A percentile compares a stretch with the other conserved stretches of the same genome.
Evolutionary conservation across 2,329 filamentous ascomycete genomes (phyloP).

Genomic region (Fusarium stilboides): DNA sequence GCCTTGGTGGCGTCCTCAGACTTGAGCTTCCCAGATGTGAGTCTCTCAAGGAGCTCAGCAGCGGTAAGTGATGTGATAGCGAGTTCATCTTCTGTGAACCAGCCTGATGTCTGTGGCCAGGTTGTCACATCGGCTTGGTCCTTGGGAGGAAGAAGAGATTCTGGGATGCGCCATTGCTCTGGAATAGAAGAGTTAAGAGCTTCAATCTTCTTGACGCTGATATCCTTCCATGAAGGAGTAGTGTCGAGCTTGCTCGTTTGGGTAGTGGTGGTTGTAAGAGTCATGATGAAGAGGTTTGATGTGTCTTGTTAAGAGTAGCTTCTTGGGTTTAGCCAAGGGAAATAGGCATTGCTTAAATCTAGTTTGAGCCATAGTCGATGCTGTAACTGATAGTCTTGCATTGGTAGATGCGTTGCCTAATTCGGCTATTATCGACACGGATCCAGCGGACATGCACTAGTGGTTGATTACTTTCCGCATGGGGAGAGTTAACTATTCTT

Average conservation of each 20-base stretch:
- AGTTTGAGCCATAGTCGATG: conserved; percentile 6
- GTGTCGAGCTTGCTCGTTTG: conserved; percentile 23
- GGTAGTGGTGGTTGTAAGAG: conserved; percentile 21
- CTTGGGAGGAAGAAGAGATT: conserved; percentile 66
- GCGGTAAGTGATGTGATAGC: conserved; percentile 64
- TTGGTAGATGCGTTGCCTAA: conserved; percentile 29
- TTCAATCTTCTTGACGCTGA: conserved; percentile 37
- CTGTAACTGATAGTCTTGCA: background rate
- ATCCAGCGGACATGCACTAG: conserved; percentile 11
- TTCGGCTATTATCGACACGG: conserved; percentile 4
- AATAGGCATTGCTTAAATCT: conserved; percentile 24
- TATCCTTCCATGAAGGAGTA: conserved; percentile 34
- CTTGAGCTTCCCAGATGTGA: conserved; percentile 56
- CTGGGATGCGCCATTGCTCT: conserved; percentile 69
- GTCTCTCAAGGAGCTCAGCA: conserved; percentile 52
- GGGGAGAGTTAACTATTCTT: conserved; percentile 8
- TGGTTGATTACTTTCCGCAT: conserved; percentile 25
- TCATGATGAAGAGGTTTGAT: conserved; percentile 12
- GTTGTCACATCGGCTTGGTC: conserved; percentile 65
- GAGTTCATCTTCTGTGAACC: conserved; percentile 68
- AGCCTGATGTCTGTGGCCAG: conserved; percentile 71
- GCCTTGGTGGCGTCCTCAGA: conserved; percentile 62
- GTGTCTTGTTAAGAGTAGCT: background rate
- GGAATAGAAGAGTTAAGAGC: conserved; percentile 64
- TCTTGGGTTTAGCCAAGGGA: conserved; percentile 14